A percentile compares a stretch with the other conserved stretches of the same genome.
Evolutionary conservation across 805 yeast species (phyloP).

Genomic region (Candida pini): DNA sequence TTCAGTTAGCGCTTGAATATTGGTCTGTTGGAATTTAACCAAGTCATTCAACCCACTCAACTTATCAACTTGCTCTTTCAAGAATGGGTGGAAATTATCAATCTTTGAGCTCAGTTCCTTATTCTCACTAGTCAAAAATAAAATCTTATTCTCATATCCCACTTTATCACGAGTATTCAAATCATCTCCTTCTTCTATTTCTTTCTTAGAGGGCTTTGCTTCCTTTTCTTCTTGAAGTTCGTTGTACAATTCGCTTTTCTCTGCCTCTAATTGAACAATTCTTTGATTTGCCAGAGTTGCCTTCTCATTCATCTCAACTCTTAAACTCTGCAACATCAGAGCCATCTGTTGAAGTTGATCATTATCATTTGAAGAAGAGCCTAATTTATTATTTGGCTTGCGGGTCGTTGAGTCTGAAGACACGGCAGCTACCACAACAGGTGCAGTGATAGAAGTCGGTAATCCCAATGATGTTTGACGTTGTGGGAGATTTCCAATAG

Average conservation of each 20-base stretch:
- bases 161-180: slow-evolving; percentile 14
- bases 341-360: slow-evolving; percentile 19
- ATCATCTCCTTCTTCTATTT: slow-evolving; percentile 5
- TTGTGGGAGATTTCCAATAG: background rate
- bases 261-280: slow-evolving; percentile 42
- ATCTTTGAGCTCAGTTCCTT: slow-evolving; percentile 34
- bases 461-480: background rate
- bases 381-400: background rate
- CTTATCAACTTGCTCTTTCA: slow-evolving; percentile 47
- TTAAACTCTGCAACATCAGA: slow-evolving; percentile 29
- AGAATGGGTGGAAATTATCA: slow-evolving; percentile 44
- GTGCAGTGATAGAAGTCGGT: background rate
- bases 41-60: slow-evolving; percentile 48
- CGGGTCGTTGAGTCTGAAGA: background rate
- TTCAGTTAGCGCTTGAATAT: slow-evolving; percentile 35
- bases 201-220: background rate
- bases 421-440: background rate
- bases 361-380: slow-evolving; percentile 8
- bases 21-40: slow-evolving; percentile 46
- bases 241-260: slow-evolving; percentile 17
- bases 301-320: slow-evolving; percentile 40
- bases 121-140: slow-evolving; percentile 43
- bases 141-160: slow-evolving; percentile 26
- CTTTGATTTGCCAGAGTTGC: slow-evolving; percentile 54
- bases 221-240: slow-evolving; percentile 5